Conservation (phyloP, 257 asterid species). For the Solanum tarijense region DNA sequence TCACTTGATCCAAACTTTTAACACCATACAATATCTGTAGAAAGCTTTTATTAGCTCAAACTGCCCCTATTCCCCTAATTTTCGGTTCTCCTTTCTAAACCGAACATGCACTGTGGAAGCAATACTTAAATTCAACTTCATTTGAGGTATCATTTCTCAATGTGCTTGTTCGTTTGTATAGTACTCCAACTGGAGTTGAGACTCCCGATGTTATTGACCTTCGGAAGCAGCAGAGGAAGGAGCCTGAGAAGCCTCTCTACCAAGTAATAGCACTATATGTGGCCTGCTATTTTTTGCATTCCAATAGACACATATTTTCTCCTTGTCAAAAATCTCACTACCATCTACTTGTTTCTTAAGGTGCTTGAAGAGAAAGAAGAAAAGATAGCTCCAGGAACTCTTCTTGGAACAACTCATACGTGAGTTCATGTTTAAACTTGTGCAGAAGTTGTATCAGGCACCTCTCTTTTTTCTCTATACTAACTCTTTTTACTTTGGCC, state of each 20-base stretch:
- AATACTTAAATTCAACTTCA: background rate
- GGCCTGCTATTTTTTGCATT: background rate
- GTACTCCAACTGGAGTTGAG: slow-evolving; percentile 98
- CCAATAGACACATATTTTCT: background rate
- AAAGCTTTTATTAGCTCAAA: background rate
- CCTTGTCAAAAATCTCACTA: background rate
- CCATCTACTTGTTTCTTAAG: slow-evolving; percentile 24
- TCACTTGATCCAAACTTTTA: background rate
- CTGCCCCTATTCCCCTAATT: background rate
- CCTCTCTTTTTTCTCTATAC: background rate
- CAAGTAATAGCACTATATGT: slow-evolving; percentile 34
- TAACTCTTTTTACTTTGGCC: background rate
- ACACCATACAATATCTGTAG: background rate
- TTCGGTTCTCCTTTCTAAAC: background rate
- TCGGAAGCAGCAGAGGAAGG: slow-evolving; percentile 97
- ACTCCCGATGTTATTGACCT: slow-evolving; percentile 98
- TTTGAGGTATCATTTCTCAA: background rate
- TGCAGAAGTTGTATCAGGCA: background rate
- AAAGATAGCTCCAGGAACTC: slow-evolving; percentile 69
- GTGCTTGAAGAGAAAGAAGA: slow-evolving; percentile 94
- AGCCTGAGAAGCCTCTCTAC: slow-evolving; percentile 91
- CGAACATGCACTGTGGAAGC: background rate
- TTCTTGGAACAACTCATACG: slow-evolving; percentile 85
- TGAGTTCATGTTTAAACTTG: slow-evolving; percentile 11
- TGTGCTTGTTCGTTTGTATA: slow-evolving; percentile 15